phyloP scores from a whole-genome alignment of 495 filamentous ascomycete species.

The Penicillium bialowiezense region DNA sequence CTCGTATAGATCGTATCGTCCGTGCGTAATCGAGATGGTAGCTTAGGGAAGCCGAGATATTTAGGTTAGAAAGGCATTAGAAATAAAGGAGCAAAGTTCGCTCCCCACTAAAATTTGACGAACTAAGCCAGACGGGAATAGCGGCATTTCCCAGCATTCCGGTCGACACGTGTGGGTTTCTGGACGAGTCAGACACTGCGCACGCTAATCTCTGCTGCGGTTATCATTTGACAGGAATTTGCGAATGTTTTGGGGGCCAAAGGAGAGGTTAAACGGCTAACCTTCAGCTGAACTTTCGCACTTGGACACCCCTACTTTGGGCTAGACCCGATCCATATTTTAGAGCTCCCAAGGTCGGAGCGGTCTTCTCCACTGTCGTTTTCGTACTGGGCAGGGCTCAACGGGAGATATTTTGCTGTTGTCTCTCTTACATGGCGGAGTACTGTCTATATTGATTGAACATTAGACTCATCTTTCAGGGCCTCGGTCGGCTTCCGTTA shows the following conservation, averaged over 20 bases:
- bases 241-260: not conserved
- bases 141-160: not conserved
- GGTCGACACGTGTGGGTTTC: not conserved
- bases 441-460: too few species aligned
- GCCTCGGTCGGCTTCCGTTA: not conserved
- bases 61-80: not conserved
- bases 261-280: not conserved
- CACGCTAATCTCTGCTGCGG: not conserved
- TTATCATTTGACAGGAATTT: not conserved
- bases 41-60: too few species aligned
- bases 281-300: not conserved
- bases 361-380: too few species aligned
- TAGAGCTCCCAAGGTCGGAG: not conserved
- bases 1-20: too few species aligned
- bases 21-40: too few species aligned
- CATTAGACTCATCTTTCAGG: too few species aligned
- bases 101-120: not conserved
- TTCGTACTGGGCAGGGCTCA: too few species aligned
- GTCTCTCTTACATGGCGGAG: too few species aligned
- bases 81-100: not conserved
- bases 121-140: slow-evolving; percentile 1
- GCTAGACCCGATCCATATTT: not conserved
- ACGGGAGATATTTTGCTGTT: too few species aligned
- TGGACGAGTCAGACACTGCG: not conserved
- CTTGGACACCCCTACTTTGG: too few species aligned